These are phyloP conservation scores for Phytophthora hybrid DNA, from an alignment of 352 stramenopile genomes.

Conservation along the genomic window DNA sequence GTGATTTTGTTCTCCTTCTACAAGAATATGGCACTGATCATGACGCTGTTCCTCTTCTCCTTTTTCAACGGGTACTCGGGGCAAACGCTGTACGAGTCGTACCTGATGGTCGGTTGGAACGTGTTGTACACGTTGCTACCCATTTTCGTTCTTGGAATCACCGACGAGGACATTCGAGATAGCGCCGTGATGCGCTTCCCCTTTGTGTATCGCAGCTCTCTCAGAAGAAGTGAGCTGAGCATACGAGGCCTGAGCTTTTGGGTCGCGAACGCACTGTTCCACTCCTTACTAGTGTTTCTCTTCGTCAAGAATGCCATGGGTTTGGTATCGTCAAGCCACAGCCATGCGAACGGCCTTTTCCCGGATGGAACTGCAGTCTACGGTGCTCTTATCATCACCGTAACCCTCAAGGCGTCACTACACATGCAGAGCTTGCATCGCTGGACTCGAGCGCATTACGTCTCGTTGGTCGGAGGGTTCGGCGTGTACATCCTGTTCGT, in stretches of 20 bases:
- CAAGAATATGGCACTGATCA: conserved; percentile 95
- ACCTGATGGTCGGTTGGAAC: conserved; percentile 95
- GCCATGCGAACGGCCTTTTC: conserved; percentile 72
- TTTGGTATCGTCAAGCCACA: conserved; percentile 48
- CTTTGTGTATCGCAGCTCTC: conserved; percentile 81
- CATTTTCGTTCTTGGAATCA: conserved; percentile 91
- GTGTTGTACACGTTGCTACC: conserved; percentile 95
- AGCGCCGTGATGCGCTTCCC: conserved; percentile 75
- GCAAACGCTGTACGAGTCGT: conserved; percentile 89
- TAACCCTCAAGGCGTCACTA: conserved; percentile 76
- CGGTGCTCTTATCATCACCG: conserved; percentile 78
- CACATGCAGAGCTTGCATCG: conserved; percentile 82
- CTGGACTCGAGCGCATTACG: conserved; percentile 81
- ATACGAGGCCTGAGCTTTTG: conserved; percentile 67
- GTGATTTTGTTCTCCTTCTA: conserved; percentile 92
- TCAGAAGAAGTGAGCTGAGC: conserved; percentile 70
- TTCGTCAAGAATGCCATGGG: conserved; percentile 59
- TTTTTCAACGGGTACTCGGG: conserved; percentile 93
- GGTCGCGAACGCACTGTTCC: conserved; percentile 78
- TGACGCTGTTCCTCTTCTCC: conserved; percentile 92
- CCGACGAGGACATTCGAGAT: conserved; percentile 86
- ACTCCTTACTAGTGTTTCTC: conserved; percentile 80
- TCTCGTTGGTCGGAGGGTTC: conserved; percentile 73
- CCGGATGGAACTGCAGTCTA: conserved; percentile 81
- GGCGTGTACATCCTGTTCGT: conserved; percentile 79